Percentiles rank a stretch among this genome's conserved stretches.
phyloP scores from a whole-genome alignment of 2,329 filamentous ascomycete genomes.

The Phyllosticta citribraziliensis region DNA sequence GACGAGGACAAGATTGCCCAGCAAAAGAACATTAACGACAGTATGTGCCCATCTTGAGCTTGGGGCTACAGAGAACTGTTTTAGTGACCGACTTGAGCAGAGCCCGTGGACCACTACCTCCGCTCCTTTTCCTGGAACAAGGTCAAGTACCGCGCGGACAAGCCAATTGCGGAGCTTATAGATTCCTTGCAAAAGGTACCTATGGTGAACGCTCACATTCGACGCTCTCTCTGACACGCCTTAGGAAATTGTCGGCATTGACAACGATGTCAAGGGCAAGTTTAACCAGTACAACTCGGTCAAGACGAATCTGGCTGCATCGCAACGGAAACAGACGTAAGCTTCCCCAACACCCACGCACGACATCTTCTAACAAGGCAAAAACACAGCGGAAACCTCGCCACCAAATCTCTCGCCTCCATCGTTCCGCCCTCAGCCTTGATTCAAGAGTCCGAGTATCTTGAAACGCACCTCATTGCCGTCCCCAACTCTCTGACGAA shows the following conservation, averaged over 20 bases:
- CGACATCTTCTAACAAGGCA: neutral
- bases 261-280: slow-evolving; percentile 92
- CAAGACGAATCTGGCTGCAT: slow-evolving; percentile 70
- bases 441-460: slow-evolving; percentile 86
- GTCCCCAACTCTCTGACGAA: slow-evolving; percentile 73
- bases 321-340: slow-evolving; percentile 83
- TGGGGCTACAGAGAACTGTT: neutral
- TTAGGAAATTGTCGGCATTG: slow-evolving; percentile 79
- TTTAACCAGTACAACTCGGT: slow-evolving; percentile 89
- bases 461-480: slow-evolving; percentile 89
- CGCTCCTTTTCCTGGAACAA: slow-evolving; percentile 92
- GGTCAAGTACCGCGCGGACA: slow-evolving; percentile 91
- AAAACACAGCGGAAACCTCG: slow-evolving; percentile 66
- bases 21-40: slow-evolving; percentile 91
- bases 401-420: slow-evolving; percentile 85
- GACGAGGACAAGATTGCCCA: slow-evolving; percentile 73
- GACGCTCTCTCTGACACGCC: neutral
- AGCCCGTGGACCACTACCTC: slow-evolving; percentile 91
- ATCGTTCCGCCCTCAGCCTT: slow-evolving; percentile 67
- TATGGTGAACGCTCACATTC: neutral
- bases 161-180: slow-evolving; percentile 76
- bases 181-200: slow-evolving; percentile 76
- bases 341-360: slow-evolving; percentile 17
- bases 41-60: slow-evolving; percentile 43
- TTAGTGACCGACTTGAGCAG: slow-evolving; percentile 38